These are phyloP conservation scores for Limtongia smithiae DNA, from an alignment of 805 yeast genomes.

Conservation along the genomic window DNA sequence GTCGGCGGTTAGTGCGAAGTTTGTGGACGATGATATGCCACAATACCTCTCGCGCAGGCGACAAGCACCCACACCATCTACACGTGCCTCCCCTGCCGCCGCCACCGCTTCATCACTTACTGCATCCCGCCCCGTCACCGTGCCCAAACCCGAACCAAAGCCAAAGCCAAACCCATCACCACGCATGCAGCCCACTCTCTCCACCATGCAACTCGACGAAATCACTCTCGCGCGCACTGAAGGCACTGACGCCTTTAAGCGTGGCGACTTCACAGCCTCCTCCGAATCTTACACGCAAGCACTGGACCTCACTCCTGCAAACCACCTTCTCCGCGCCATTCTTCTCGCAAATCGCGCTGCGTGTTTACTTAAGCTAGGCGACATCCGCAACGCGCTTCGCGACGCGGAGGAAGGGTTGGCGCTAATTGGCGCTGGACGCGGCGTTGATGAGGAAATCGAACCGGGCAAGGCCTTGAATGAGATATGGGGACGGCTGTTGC, in stretches of 20 bases:
- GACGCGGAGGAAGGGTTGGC: slow-evolving; percentile 49
- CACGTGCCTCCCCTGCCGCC: background rate
- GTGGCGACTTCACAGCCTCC: slow-evolving; percentile 80
- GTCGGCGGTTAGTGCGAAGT: background rate
- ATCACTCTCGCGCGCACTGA: slow-evolving; percentile 35
- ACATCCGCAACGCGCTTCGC: slow-evolving; percentile 51
- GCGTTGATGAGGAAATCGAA: slow-evolving; percentile 45
- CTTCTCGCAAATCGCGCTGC: slow-evolving; percentile 74
- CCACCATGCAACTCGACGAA: slow-evolving; percentile 36
- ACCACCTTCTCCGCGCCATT: slow-evolving; percentile 63
- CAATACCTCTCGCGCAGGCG: slow-evolving; percentile 2
- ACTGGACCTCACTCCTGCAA: slow-evolving; percentile 54
- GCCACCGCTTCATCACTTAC: background rate
- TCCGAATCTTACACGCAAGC: slow-evolving; percentile 56
- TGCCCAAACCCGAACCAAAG: background rate
- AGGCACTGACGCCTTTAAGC: slow-evolving; percentile 63
- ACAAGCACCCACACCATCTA: background rate
- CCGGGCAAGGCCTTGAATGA: slow-evolving; percentile 55
- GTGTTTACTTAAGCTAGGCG: slow-evolving; percentile 65
- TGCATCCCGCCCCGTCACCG: background rate
- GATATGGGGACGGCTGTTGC: slow-evolving; percentile 68
- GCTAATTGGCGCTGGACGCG: slow-evolving; percentile 40
- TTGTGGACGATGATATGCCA: slow-evolving; percentile 17
- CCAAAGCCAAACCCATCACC: slow-evolving; percentile 13
- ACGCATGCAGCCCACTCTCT: slow-evolving; percentile 31